Conservation (phyloP, 768 basidiomycete genomes). For the Termitomyces eurrhizus region DNA sequence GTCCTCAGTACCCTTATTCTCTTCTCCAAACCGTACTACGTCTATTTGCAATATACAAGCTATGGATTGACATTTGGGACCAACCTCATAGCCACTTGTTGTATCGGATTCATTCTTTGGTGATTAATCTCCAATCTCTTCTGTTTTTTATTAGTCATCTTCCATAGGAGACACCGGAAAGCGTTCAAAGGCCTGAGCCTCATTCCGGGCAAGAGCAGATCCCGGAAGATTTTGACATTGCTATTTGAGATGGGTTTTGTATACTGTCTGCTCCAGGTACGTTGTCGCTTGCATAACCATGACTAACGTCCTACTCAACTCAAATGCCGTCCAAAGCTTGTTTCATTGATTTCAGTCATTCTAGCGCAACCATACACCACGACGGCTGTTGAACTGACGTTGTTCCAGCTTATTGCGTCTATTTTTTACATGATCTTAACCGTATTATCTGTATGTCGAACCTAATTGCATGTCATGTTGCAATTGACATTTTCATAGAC, state of each 20-base stretch:
- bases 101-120: neutral
- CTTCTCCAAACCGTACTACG: too few species aligned
- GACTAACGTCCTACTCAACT: too few species aligned
- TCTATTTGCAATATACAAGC: neutral
- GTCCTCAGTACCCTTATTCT: neutral
- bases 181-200: neutral
- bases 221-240: neutral
- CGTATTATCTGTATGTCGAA: neutral
- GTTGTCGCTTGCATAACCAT: neutral
- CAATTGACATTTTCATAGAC: neutral
- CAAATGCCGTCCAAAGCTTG: too few species aligned
- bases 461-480: too few species aligned
- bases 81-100: neutral
- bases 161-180: neutral
- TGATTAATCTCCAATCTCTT: neutral
- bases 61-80: neutral
- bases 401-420: neutral
- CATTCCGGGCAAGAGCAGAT: neutral
- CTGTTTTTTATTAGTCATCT: neutral
- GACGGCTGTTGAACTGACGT: neutral
- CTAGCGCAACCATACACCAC: neutral
- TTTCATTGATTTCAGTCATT: too few species aligned
- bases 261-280: neutral
- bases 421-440: neutral
- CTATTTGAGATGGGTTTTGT: neutral